Evolutionary conservation across 2,329 filamentous ascomycete species (phyloP).

Genomic region (Tolypocladium tropicale): DNA sequence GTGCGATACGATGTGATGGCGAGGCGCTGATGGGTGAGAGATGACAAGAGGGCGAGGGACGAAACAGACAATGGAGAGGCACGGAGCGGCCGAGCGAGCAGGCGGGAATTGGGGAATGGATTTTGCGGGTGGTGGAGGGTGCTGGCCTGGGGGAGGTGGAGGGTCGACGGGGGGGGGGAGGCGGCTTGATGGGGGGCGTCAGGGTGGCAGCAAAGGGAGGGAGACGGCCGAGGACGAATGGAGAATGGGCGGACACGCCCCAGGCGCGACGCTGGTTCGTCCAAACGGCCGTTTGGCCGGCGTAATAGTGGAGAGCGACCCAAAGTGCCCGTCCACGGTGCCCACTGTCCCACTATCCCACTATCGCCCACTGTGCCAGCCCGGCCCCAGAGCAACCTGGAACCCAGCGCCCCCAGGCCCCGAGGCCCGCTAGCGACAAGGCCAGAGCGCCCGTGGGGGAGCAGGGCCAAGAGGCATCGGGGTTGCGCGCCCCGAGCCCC

Average conservation of each 20-base stretch:
- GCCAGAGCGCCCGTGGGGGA: not conserved
- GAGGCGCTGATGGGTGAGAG: not conserved
- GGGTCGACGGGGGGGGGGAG: slow-evolving; percentile 9
- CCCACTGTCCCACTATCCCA: not conserved
- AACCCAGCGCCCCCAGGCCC: not conserved
- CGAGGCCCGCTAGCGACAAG: not conserved
- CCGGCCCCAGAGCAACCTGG: not conserved
- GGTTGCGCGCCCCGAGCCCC: not conserved
- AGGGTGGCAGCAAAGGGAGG: slow-evolving; percentile 12
- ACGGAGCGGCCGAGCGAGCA: not conserved
- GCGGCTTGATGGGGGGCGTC: no score
- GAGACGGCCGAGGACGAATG: slow-evolving; percentile 10
- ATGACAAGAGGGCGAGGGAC: not conserved
- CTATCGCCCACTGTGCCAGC: not conserved
- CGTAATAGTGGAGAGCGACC: slow-evolving; percentile 42
- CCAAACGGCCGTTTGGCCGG: slow-evolving; percentile 45
- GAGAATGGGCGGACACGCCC: slow-evolving; percentile 2
- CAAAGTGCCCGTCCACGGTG: slow-evolving; percentile 5
- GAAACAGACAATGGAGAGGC: not conserved
- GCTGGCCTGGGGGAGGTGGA: not conserved
- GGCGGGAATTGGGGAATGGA: slow-evolving; percentile 1
- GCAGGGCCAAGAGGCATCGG: no score
- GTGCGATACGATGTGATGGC: not conserved
- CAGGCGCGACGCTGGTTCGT: slow-evolving; percentile 21
- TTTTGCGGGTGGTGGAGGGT: not conserved